These are phyloP conservation scores for Daldinia decipiens DNA, from an alignment of 495 filamentous ascomycete genomes.

Conservation along the genomic window DNA sequence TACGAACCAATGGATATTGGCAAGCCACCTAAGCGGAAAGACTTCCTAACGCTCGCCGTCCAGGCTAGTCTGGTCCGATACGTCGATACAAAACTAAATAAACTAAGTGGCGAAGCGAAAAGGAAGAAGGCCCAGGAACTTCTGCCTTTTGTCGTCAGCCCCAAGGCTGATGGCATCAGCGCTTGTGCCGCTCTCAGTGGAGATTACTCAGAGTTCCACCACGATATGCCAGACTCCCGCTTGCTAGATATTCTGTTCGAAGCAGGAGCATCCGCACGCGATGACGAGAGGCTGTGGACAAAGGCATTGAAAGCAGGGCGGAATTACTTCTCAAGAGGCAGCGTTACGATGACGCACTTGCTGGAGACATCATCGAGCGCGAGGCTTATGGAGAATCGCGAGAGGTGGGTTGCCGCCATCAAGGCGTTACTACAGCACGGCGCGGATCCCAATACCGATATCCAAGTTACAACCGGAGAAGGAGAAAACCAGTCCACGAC, in stretches of 20 bases:
- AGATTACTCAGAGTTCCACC: slow-evolving; percentile 50
- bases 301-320: slow-evolving; percentile 45
- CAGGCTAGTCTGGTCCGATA: slow-evolving; percentile 49
- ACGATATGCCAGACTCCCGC: slow-evolving; percentile 48
- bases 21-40: slow-evolving; percentile 48
- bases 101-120: slow-evolving; percentile 24
- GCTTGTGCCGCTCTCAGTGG: slow-evolving; percentile 45
- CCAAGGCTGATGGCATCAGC: slow-evolving; percentile 47
- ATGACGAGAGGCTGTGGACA: slow-evolving; percentile 37
- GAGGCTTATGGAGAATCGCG: slow-evolving; percentile 46
- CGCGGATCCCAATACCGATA: slow-evolving; percentile 44
- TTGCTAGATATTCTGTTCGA: slow-evolving; percentile 44
- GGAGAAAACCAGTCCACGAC: slow-evolving; percentile 43
- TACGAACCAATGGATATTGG: slow-evolving; percentile 51
- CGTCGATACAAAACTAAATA: slow-evolving; percentile 32
- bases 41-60: slow-evolving; percentile 45
- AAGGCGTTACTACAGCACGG: slow-evolving; percentile 46
- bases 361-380: slow-evolving; percentile 45
- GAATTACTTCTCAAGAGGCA: slow-evolving; percentile 48
- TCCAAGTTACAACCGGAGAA: slow-evolving; percentile 37
- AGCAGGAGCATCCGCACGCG: slow-evolving; percentile 35
- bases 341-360: slow-evolving; percentile 48
- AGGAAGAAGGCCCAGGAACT: slow-evolving; percentile 47
- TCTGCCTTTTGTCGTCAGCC: slow-evolving; percentile 42
- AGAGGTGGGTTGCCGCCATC: slow-evolving; percentile 48